These are phyloP conservation scores for Cytospora mali DNA, from an alignment of 2,329 filamentous ascomycete genomes.

Conservation along the genomic window DNA sequence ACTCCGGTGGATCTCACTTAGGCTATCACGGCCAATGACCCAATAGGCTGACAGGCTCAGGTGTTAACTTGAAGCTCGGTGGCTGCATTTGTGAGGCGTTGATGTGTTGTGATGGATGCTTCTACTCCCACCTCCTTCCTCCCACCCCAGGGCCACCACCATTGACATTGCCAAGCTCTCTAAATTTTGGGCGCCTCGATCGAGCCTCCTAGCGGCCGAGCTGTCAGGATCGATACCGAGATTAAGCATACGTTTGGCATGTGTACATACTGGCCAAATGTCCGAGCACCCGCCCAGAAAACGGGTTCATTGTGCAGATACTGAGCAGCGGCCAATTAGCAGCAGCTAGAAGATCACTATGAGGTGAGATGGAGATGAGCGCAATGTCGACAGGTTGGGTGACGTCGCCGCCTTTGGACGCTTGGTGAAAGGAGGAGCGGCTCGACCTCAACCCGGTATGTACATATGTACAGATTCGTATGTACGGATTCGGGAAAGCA, in stretches of 20 bases:
- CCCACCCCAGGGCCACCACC: neutral
- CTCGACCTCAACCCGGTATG: neutral
- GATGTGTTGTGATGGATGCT: neutral
- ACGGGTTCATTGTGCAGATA: slow-evolving; percentile 11
- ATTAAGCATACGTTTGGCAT: neutral
- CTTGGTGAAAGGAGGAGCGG: neutral
- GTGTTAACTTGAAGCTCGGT: neutral
- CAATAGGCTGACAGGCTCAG: neutral
- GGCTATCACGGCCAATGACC: neutral
- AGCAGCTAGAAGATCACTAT: slow-evolving; percentile 20
- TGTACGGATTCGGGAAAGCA: no score
- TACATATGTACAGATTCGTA: slow-evolving; percentile 4
- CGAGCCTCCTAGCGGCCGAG: neutral
- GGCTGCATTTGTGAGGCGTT: neutral
- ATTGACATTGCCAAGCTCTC: neutral
- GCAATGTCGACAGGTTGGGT: neutral
- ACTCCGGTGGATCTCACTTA: neutral
- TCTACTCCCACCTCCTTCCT: neutral
- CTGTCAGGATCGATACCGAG: neutral
- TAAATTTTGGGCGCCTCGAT: neutral
- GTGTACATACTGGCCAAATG: neutral
- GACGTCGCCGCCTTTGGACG: neutral
- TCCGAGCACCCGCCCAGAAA: slow-evolving; percentile 1
- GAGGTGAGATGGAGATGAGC: slow-evolving; percentile 21
- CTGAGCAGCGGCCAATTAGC: slow-evolving; percentile 14